These are phyloP conservation scores for Fusarium avenaceum DNA, from an alignment of 2,329 filamentous ascomycete species.

Conservation along the genomic window DNA sequence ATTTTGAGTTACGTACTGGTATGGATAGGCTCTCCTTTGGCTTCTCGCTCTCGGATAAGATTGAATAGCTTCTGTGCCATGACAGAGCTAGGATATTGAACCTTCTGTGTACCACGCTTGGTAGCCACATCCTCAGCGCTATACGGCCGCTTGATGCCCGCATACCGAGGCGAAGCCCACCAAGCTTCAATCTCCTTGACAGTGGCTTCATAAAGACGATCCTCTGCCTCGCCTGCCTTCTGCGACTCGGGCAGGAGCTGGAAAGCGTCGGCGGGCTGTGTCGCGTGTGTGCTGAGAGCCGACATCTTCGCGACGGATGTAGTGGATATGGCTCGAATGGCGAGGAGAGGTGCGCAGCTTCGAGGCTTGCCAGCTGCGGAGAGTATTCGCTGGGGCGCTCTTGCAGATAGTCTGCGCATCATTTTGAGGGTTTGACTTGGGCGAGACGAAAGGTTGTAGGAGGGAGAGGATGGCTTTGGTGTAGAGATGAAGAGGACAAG, in stretches of 20 bases:
- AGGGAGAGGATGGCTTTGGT: background rate
- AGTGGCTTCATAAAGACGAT: slow-evolving; percentile 86
- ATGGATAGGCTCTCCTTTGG: slow-evolving; percentile 88
- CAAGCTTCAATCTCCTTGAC: slow-evolving; percentile 87
- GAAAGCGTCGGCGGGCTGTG: slow-evolving; percentile 78
- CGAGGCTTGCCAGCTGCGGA: slow-evolving; percentile 36
- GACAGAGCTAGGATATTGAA: slow-evolving; percentile 90
- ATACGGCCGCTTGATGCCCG: slow-evolving; percentile 93
- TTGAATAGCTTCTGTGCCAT: slow-evolving; percentile 97
- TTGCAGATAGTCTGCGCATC: slow-evolving; percentile 54
- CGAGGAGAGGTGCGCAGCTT: slow-evolving; percentile 37
- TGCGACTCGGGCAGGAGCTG: slow-evolving; percentile 83
- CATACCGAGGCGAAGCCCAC: slow-evolving; percentile 89
- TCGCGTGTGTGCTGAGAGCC: slow-evolving; percentile 49
- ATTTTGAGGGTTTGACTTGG: slow-evolving; percentile 37
- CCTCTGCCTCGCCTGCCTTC: slow-evolving; percentile 85
- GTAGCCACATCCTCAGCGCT: slow-evolving; percentile 90
- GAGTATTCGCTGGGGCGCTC: slow-evolving; percentile 50
- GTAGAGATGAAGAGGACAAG: background rate
- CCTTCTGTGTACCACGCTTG: slow-evolving; percentile 89
- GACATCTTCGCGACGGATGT: slow-evolving; percentile 51
- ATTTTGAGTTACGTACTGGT: slow-evolving; percentile 75
- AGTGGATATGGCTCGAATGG: slow-evolving; percentile 52
- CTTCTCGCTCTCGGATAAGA: slow-evolving; percentile 81
- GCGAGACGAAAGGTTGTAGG: background rate